Conservation (phyloP, 2,329 filamentous ascomycete genomes). For the Xenosphaeropsis pyriputrescens region DNA sequence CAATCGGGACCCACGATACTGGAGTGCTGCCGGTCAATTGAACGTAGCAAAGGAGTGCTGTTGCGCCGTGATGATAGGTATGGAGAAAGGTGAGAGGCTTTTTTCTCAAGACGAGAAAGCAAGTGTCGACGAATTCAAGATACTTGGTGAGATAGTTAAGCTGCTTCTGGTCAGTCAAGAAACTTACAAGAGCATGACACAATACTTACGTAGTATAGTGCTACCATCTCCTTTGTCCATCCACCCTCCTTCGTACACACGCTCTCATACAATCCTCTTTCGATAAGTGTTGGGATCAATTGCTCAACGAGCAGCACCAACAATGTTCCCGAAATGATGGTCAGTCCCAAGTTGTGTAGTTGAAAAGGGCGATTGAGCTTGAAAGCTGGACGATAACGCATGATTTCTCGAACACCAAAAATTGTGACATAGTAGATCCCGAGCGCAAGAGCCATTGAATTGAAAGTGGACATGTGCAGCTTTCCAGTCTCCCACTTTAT, state of each 20-base stretch:
- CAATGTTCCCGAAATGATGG: slow-evolving; percentile 9
- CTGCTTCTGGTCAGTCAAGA: no score
- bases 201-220: slow-evolving; percentile 77
- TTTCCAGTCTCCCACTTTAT: no score
- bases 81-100: slow-evolving; percentile 16
- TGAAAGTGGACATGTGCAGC: slow-evolving; percentile 12
- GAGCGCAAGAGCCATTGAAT: slow-evolving; percentile 8
- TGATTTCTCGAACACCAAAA: slow-evolving; percentile 12
- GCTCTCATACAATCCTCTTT: slow-evolving; percentile 66
- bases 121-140: slow-evolving; percentile 14
- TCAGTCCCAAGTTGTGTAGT: slow-evolving; percentile 13
- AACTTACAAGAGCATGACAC: no score
- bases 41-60: slow-evolving; percentile 14
- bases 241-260: slow-evolving; percentile 69
- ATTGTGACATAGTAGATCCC: slow-evolving; percentile 11
- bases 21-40: slow-evolving; percentile 13
- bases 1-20: slow-evolving; percentile 16
- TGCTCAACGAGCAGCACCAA: slow-evolving; percentile 12
- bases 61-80: slow-evolving; percentile 15
- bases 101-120: slow-evolving; percentile 15
- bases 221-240: slow-evolving; percentile 82
- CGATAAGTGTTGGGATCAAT: slow-evolving; percentile 10
- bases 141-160: slow-evolving; percentile 16
- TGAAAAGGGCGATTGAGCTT: slow-evolving; percentile 12
- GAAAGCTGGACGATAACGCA: slow-evolving; percentile 9